Evolutionary conservation across 1,284 basidiomycete genomes (phyloP), one percentile per base, ranked within the genome.

Genomic region (Apiotrichum brassicae): DNA sequence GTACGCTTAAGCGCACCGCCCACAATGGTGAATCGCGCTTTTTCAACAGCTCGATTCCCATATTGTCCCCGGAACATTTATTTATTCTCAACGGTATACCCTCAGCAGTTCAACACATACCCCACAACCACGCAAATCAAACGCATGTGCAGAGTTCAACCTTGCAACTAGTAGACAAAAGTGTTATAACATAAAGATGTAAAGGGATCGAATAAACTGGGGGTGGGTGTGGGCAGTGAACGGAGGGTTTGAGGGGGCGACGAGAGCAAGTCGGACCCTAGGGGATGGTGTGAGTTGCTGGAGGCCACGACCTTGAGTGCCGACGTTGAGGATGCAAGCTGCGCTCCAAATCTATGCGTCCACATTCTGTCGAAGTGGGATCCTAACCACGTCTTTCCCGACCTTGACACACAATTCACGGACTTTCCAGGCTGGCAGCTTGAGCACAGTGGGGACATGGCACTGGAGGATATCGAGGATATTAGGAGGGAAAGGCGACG

Each of bases 381-480:
- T 55, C 3, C 53, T 22, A 11, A 35, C 50, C 18, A 68, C 48
- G 0, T 60, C 56, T 40, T 68, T 69, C 23, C 59, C 66, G 16
- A 66, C 57, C 48, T 65, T 69, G 40, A 71, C 43, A 16, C 58
- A 48, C 18, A 72, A 37, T 14, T 48, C 34, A 11, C 46, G 33
- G 4, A 71, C 48, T 2, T 38, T 35, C 69, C 69, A 72, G 1
- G 65, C 66, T 1, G 25, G 40, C 14, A 34, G n/a, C 11, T 18
- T 14, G 18, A 25, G 26, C 5, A 42, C 24, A 5, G 40, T 16
- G 19, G 26, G n/a, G 23, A 61, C 60, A 24, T 36, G 35, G 2
- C 0, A 14, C 13, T 43, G 48, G 19, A 54, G 41, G 7, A 4
- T 18, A 4, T 20, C 19, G 9, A 54, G 30, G 4, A 54, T 25